phyloP scores from a whole-genome alignment of 495 filamentous ascomycete genomes.

The Aspergillus funiculosus region DNA sequence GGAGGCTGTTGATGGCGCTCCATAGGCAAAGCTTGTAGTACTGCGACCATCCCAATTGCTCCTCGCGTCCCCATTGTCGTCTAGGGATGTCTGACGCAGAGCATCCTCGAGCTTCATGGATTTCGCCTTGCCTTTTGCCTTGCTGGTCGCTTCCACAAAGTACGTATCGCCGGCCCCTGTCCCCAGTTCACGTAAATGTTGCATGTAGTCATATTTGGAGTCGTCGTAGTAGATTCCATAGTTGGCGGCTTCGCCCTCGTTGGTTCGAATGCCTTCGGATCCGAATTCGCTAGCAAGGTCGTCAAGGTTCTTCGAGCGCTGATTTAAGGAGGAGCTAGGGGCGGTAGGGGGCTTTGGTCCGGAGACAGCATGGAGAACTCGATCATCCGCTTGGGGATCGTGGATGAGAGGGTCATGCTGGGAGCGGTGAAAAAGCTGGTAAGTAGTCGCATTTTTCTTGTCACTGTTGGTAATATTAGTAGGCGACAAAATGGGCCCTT shows the following conservation, averaged over 20 bases:
- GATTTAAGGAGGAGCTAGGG: constrained; percentile 27
- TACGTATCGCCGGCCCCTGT: constrained; percentile 54
- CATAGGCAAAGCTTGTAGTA: constrained; percentile 24
- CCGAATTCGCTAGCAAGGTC: constrained; percentile 79
- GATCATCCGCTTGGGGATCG: constrained; percentile 72
- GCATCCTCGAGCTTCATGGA: constrained; percentile 77
- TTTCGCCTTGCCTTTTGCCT: constrained; percentile 62
- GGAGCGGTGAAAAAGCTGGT: constrained; percentile 87
- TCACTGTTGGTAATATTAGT: constrained; percentile 52
- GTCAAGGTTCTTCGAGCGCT: constrained; percentile 52
- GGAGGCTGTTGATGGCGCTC: constrained; percentile 45
- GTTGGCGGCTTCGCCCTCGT: constrained; percentile 94
- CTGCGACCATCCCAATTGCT: constrained; percentile 39
- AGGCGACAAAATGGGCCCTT: background rate
- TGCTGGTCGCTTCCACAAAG: constrained; percentile 70
- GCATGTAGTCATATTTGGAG: constrained; percentile 97
- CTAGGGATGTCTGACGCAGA: constrained; percentile 57
- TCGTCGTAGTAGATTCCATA: constrained; percentile 88
- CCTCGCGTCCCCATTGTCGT: constrained; percentile 38
- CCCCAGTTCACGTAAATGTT: constrained; percentile 87
- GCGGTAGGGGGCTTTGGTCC: constrained; percentile 27
- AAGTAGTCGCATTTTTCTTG: constrained; percentile 89
- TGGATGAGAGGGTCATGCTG: constrained; percentile 96
- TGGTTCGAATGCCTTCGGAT: constrained; percentile 59
- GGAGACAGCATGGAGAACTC: constrained; percentile 60